phyloP scores from a whole-genome alignment of 371 early-diverging fungal species.

The Actinomortierella ambigua region DNA sequence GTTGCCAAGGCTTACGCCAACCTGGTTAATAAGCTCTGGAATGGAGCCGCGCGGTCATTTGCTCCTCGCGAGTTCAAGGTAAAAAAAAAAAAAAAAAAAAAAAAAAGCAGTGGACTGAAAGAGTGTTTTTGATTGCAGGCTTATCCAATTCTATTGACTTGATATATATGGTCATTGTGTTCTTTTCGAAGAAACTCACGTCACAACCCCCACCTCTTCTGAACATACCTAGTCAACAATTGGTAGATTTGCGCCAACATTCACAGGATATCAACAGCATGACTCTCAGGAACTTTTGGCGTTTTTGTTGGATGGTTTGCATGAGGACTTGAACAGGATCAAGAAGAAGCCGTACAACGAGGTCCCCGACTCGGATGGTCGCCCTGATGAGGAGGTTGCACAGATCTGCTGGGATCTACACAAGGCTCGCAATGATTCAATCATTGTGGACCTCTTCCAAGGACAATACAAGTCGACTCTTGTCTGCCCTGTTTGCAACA shows the following conservation, averaged over 20 bases:
- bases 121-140: neutral
- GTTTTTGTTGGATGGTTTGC: conserved; percentile 66
- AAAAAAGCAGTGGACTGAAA: too few species aligned
- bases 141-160: neutral
- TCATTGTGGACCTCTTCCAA: conserved; percentile 83
- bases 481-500: conserved; percentile 69
- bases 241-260: conserved; percentile 67
- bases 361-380: conserved; percentile 71
- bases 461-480: conserved; percentile 81
- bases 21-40: conserved; percentile 68
- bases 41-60: conserved; percentile 45
- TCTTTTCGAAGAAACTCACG: neutral
- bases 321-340: conserved; percentile 76
- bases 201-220: too few species aligned
- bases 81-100: too few species aligned
- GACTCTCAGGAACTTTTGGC: conserved; percentile 74
- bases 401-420: conserved; percentile 63
- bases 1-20: conserved; percentile 71
- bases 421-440: conserved; percentile 68
- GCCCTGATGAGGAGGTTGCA: conserved; percentile 66
- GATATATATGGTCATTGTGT: neutral
- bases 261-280: conserved; percentile 75
- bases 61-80: conserved; percentile 78
- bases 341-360: conserved; percentile 78
- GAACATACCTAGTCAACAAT: conserved; percentile 60